phyloP scores from a whole-genome alignment of 768 basidiomycete genomes.

The Phlegmacium glaucopus region DNA sequence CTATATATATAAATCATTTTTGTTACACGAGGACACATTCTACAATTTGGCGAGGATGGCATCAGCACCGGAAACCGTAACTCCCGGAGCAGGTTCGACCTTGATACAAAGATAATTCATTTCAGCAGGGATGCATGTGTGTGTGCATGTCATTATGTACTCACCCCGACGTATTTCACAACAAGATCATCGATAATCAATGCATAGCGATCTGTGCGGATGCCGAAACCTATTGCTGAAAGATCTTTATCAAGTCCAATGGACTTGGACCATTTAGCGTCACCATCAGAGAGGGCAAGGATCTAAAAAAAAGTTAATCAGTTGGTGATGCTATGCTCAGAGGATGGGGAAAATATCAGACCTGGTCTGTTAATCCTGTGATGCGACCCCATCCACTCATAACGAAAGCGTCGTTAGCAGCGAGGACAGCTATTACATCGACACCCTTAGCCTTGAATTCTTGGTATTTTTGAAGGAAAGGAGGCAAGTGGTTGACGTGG shows the following conservation, averaged over 20 bases:
- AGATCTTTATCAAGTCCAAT: slow-evolving; percentile 58
- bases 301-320: slow-evolving; percentile 37
- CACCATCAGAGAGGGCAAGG: slow-evolving; percentile 51
- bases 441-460: slow-evolving; percentile 79
- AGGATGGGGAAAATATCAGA: too few species aligned
- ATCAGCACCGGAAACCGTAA: slow-evolving; percentile 56
- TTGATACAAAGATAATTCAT: slow-evolving; percentile 19
- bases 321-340: background rate
- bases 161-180: slow-evolving; percentile 61
- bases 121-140: background rate
- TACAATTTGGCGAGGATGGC: slow-evolving; percentile 50
- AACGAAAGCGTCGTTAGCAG: slow-evolving; percentile 81
- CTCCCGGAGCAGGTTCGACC: slow-evolving; percentile 48
- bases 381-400: slow-evolving; percentile 62
- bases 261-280: slow-evolving; percentile 51
- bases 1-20: slow-evolving; percentile 3
- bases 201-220: slow-evolving; percentile 60
- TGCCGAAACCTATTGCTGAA: slow-evolving; percentile 44
- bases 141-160: slow-evolving; percentile 15
- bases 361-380: slow-evolving; percentile 67
- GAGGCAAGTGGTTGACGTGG: slow-evolving; percentile 58
- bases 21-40: background rate
- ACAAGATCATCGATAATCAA: slow-evolving; percentile 67
- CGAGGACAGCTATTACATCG: slow-evolving; percentile 66
- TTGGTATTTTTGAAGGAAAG: slow-evolving; percentile 66